Percentiles rank a stretch among this genome's conserved stretches.
phyloP scores from a whole-genome alignment of 345 rosid genomes.

The Arabis alpina region DNA sequence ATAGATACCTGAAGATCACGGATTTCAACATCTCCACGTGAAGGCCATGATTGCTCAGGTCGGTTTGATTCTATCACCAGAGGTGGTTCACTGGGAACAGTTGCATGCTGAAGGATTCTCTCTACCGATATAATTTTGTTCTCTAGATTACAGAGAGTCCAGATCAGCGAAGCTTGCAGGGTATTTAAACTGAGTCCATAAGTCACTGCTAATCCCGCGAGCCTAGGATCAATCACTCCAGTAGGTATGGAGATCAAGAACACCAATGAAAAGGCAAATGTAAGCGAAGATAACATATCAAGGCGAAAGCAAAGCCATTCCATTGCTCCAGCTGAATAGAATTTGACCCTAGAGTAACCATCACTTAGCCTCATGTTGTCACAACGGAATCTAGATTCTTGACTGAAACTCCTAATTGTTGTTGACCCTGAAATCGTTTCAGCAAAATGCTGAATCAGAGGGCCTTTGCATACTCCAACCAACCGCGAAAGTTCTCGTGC shows the following conservation, averaged over 20 bases:
- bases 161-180: slow-evolving; percentile 68
- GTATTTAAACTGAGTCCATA: slow-evolving; percentile 79
- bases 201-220: slow-evolving; percentile 86
- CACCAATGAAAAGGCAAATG: slow-evolving; percentile 71
- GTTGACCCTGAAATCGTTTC: slow-evolving; percentile 81
- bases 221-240: slow-evolving; percentile 73
- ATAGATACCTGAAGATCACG: slow-evolving; percentile 63
- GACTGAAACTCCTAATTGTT: slow-evolving; percentile 84
- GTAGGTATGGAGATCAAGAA: slow-evolving; percentile 67
- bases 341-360: slow-evolving; percentile 67
- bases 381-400: slow-evolving; percentile 66
- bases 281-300: slow-evolving; percentile 64
- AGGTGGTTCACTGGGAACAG: slow-evolving; percentile 75
- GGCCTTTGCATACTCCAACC: slow-evolving; percentile 82
- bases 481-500: slow-evolving; percentile 79
- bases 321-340: slow-evolving; percentile 68
- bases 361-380: slow-evolving; percentile 66
- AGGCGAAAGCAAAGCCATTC: slow-evolving; percentile 90
- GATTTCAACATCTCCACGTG: slow-evolving; percentile 60
- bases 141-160: slow-evolving; percentile 72
- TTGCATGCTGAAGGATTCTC: slow-evolving; percentile 78
- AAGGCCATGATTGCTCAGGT: slow-evolving; percentile 70
- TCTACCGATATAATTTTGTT: slow-evolving; percentile 88
- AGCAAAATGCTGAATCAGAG: slow-evolving; percentile 81
- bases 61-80: slow-evolving; percentile 61